phyloP scores from a whole-genome alignment of 2,329 filamentous ascomycete species.

The Byssoonygena ceratinophila region DNA sequence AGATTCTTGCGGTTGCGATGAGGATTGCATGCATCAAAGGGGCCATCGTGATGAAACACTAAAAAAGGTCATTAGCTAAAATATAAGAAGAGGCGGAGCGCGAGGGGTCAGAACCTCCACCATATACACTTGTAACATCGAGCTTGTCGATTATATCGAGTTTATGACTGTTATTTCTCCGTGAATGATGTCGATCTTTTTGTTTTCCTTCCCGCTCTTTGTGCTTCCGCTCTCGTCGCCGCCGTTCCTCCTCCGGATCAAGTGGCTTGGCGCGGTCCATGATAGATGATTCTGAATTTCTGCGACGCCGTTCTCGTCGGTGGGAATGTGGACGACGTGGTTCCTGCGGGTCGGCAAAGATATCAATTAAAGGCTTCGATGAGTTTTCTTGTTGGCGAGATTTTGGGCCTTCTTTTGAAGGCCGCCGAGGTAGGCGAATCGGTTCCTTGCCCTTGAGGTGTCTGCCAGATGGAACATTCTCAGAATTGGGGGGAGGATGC shows the following conservation, averaged over 20 bases:
- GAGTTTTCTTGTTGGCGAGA: constrained; percentile 23
- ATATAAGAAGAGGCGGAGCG: constrained; percentile 3
- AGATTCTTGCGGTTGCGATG: constrained; percentile 80
- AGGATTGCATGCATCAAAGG: constrained; percentile 92
- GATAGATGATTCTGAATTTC: constrained; percentile 55
- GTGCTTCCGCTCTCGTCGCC: constrained; percentile 40
- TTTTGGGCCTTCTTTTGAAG: constrained; percentile 17
- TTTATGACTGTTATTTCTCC: constrained; percentile 32
- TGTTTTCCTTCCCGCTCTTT: constrained; percentile 41
- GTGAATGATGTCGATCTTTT: constrained; percentile 29
- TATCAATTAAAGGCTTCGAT: constrained; percentile 30
- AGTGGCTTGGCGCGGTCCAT: constrained; percentile 43
- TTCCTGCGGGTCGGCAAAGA: constrained; percentile 40
- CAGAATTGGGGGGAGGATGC: constrained; percentile 27
- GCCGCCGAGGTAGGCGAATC: constrained; percentile 17
- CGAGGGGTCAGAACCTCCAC: constrained; percentile 63
- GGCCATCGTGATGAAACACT: constrained; percentile 97
- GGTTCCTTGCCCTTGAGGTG: constrained; percentile 4
- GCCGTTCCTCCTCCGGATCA: constrained; percentile 41
- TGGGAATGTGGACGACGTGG: constrained; percentile 24
- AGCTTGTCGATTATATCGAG: constrained; percentile 93
- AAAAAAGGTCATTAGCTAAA: constrained; percentile 15
- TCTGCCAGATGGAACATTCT: constrained; percentile 25
- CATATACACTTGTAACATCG: constrained; percentile 92
- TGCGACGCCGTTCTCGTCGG: constrained; percentile 41